A percentile compares a stretch with the other conserved stretches of the same genome.
These are phyloP conservation scores for Marchantia paleacea DNA, from an alignment of 225 moss, liverwort and hornwort genomes.

Conservation along the genomic window DNA sequence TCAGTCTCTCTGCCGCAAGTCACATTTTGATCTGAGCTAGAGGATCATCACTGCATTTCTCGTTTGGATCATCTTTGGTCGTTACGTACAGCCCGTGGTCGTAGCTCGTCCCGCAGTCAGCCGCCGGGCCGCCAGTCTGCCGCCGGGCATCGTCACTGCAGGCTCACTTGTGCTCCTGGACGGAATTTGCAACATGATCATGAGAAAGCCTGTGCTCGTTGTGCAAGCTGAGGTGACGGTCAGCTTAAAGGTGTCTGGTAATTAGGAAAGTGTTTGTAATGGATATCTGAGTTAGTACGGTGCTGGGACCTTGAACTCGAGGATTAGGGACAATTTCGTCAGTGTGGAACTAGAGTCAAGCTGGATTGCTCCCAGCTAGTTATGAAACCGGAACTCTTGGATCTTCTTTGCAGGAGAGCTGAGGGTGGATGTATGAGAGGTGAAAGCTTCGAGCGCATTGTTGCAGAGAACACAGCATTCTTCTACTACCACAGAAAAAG, in stretches of 20 bases:
- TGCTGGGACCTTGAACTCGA: not conserved
- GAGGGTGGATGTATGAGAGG: not conserved
- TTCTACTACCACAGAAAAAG: conserved; percentile 4
- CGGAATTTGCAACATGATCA: not conserved
- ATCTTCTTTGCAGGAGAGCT: not conserved
- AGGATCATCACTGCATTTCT: not conserved
- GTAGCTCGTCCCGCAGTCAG: not conserved
- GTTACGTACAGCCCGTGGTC: not conserved
- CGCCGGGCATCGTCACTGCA: not conserved
- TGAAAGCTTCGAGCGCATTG: not conserved
- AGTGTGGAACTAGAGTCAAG: not conserved
- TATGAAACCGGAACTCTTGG: not conserved
- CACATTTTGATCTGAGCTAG: conserved; percentile 1
- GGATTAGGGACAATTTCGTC: not conserved
- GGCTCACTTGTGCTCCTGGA: not conserved
- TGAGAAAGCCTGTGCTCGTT: not conserved
- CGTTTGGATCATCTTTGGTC: not conserved
- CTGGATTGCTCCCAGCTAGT: not conserved
- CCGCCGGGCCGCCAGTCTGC: conserved; percentile 1
- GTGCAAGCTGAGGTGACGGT: not conserved
- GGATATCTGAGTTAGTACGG: not conserved
- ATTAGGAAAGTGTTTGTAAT: not conserved
- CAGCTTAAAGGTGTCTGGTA: not conserved
- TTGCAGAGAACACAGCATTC: not conserved
- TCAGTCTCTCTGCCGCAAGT: not conserved